Evolutionary conservation across 495 filamentous ascomycete species (phyloP).

Genomic region (Hypoxylon fuscum): DNA sequence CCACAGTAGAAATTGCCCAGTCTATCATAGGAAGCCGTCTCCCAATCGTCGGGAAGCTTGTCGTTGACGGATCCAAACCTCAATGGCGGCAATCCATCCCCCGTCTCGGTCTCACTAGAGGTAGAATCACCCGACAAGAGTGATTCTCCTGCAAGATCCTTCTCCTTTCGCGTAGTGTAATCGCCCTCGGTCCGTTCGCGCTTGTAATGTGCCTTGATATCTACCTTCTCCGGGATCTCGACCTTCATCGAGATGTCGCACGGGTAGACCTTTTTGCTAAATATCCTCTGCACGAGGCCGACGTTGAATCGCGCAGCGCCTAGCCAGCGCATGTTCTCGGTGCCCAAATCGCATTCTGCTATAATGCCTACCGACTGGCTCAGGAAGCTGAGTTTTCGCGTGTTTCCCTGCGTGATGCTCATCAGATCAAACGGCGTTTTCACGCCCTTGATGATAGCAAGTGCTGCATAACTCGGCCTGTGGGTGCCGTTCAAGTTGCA

Average conservation of each 20-base stretch:
- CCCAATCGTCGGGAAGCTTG: slow-evolving; percentile 78
- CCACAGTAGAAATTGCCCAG: slow-evolving; percentile 94
- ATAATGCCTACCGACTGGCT: slow-evolving; percentile 91
- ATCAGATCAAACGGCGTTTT: slow-evolving; percentile 83
- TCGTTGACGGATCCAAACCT: slow-evolving; percentile 82
- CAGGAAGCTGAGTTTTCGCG: slow-evolving; percentile 82
- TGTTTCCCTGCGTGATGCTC: slow-evolving; percentile 82
- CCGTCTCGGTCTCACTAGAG: slow-evolving; percentile 25
- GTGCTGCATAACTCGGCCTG: slow-evolving; percentile 75
- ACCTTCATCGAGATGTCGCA: slow-evolving; percentile 88
- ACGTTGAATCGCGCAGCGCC: slow-evolving; percentile 84
- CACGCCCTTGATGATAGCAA: slow-evolving; percentile 86
- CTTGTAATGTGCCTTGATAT: slow-evolving; percentile 77
- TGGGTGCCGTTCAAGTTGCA: slow-evolving; percentile 88
- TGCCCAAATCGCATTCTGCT: slow-evolving; percentile 87
- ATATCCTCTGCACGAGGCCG: slow-evolving; percentile 77
- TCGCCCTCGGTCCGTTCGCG: slow-evolving; percentile 50
- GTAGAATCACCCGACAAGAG: slow-evolving; percentile 23
- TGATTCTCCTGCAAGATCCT: slow-evolving; percentile 11
- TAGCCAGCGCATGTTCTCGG: slow-evolving; percentile 93
- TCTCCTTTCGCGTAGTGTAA: slow-evolving; percentile 23
- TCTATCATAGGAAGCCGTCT: slow-evolving; percentile 72
- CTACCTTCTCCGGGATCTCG: slow-evolving; percentile 77
- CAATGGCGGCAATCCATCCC: slow-evolving; percentile 72
- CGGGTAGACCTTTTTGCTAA: slow-evolving; percentile 79